A percentile compares a stretch with the other conserved stretches of the same genome.
Evolutionary conservation across 108 stramenopile genomes (phyloP).

Genomic region (Nannochloropsis oceanica): DNA sequence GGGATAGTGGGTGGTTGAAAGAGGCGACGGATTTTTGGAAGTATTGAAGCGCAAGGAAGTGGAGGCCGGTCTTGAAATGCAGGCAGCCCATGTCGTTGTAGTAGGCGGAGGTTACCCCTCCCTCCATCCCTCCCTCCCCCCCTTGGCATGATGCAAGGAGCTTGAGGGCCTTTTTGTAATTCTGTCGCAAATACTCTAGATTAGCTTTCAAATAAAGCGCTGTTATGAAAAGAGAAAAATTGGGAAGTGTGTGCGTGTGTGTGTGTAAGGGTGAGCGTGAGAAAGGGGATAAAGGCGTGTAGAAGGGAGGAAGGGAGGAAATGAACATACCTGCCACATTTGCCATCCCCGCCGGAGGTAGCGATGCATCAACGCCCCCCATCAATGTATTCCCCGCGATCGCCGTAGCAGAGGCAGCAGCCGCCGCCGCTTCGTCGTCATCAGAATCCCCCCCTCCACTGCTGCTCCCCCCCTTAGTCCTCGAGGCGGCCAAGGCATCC

Average conservation of each 20-base stretch:
- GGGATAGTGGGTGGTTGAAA: background rate
- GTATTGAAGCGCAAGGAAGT: slow-evolving; percentile 24
- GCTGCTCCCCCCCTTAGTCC: background rate
- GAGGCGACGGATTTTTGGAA: slow-evolving; percentile 9
- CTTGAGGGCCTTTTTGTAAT: slow-evolving; percentile 29
- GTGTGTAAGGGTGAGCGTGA: background rate
- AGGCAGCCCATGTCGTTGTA: slow-evolving; percentile 32
- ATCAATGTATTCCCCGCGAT: background rate
- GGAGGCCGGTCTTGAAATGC: slow-evolving; percentile 12
- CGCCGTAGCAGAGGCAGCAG: background rate
- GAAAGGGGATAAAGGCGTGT: background rate
- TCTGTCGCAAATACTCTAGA: slow-evolving; percentile 26
- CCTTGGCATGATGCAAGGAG: slow-evolving; percentile 18
- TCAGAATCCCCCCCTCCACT: background rate
- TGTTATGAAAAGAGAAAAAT: background rate
- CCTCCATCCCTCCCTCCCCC: background rate
- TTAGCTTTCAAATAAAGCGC: slow-evolving; percentile 6
- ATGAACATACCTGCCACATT: slow-evolving; percentile 25
- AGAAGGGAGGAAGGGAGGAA: background rate
- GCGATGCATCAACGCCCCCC: background rate
- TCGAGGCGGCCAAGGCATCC: background rate
- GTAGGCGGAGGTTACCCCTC: slow-evolving; percentile 4
- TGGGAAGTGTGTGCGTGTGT: background rate
- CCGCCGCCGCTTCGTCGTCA: background rate
- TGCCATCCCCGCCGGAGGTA: slow-evolving; percentile 18